Evolutionary conservation across 331 rosid species (phyloP).

Genomic region (Prunus yedoensis): DNA sequence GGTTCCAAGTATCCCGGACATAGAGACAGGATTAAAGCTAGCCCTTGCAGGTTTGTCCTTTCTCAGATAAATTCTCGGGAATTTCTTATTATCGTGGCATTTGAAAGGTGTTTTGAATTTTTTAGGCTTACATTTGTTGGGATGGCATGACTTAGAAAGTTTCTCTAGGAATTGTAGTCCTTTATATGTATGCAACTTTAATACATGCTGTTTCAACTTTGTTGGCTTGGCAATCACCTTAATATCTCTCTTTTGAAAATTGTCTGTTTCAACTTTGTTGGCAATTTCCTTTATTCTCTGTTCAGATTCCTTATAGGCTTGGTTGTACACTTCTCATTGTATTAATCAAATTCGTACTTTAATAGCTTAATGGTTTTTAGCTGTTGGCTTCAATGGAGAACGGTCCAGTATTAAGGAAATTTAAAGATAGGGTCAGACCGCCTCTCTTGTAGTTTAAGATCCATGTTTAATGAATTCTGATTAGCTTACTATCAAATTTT

Average conservation of each 20-base stretch:
- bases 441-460: background rate
- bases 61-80: background rate
- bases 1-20: conserved; percentile 82
- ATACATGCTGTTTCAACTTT: background rate
- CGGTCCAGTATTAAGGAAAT: background rate
- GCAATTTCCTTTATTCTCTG: too few relatives aligned
- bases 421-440: background rate
- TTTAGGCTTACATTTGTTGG: background rate
- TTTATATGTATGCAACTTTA: background rate
- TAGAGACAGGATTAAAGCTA: conserved; percentile 87
- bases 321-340: background rate
- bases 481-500: background rate
- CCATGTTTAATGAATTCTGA: background rate
- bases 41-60: conserved; percentile 77
- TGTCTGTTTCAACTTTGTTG: too few relatives aligned
- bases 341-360: background rate
- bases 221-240: background rate
- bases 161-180: background rate
- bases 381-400: background rate
- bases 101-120: background rate
- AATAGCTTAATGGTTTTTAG: background rate
- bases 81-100: background rate
- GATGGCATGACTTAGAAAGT: background rate
- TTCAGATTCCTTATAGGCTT: background rate
- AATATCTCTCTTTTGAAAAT: background rate